Percentiles rank a stretch among this genome's conserved stretches.
Evolutionary conservation across 2,329 filamentous ascomycete genomes (phyloP).

Genomic region (Chaetomium sp.): DNA sequence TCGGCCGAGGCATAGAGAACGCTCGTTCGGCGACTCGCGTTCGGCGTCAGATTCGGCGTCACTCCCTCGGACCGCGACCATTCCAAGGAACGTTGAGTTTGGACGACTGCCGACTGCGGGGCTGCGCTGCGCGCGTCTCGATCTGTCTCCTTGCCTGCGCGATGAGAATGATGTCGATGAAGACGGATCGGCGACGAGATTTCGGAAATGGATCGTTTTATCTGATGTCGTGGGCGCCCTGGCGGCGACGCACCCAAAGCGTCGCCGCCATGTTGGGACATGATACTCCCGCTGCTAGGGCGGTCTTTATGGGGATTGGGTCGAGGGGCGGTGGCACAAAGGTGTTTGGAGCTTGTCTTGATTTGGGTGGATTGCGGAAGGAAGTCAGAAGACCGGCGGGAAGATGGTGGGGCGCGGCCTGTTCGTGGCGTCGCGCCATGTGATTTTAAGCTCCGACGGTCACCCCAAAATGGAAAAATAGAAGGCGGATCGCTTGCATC

Average conservation of each 20-base stretch:
- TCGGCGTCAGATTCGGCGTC: conserved; percentile 31
- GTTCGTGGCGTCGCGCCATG: conserved; percentile 2
- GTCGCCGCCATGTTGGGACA: conserved; percentile 31
- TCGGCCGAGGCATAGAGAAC: conserved; percentile 22
- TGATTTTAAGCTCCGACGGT: conserved; percentile 1
- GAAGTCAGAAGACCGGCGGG: conserved; percentile 3
- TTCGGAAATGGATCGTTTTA: conserved; percentile 51
- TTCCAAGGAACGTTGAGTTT: conserved; percentile 37
- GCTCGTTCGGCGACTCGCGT: conserved; percentile 22
- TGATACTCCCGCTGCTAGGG: conserved; percentile 14
- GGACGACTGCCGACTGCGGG: conserved; percentile 25
- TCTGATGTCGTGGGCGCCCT: conserved; percentile 42
- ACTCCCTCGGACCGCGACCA: conserved; percentile 38
- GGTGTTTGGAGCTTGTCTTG: conserved; percentile 2
- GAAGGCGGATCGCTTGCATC: not conserved
- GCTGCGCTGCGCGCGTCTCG: conserved; percentile 17
- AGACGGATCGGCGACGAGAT: conserved; percentile 42
- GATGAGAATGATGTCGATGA: conserved; percentile 32
- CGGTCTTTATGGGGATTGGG: conserved; percentile 4
- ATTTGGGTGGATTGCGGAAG: conserved; percentile 10
- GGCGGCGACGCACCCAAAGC: conserved; percentile 29
- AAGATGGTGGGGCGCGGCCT: not conserved
- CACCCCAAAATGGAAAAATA: not conserved
- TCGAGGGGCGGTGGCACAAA: conserved; percentile 11
- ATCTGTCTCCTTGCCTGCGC: conserved; percentile 33